A percentile compares a stretch with the other conserved stretches of the same genome.
These are phyloP conservation scores for Tricholoma bakamatsutake DNA, from an alignment of 768 basidiomycete species.

Conservation along the genomic window DNA sequence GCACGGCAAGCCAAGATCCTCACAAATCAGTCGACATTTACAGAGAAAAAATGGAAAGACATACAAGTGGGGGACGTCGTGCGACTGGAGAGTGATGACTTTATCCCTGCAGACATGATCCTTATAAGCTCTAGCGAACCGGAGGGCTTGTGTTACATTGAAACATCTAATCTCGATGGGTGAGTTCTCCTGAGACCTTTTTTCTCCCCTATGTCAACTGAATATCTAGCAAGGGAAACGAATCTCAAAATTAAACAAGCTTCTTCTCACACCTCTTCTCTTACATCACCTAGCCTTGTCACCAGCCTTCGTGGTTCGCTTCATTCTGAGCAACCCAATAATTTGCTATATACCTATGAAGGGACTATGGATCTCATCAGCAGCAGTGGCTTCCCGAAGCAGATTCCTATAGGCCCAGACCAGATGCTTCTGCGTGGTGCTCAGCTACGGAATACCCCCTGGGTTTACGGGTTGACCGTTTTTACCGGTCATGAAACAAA, in stretches of 20 bases:
- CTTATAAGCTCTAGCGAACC: constrained; percentile 89
- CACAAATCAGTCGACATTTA: constrained; percentile 55
- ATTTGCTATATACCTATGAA: constrained; percentile 95
- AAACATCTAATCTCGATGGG: constrained; percentile 98
- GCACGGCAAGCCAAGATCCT: constrained; percentile 77
- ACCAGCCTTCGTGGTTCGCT: constrained; percentile 73
- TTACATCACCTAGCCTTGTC: constrained; percentile 76
- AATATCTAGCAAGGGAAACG: constrained; percentile 64
- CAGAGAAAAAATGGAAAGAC: constrained; percentile 79
- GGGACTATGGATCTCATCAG: constrained; percentile 65
- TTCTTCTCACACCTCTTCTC: constrained; percentile 67
- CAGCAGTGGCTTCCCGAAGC: constrained; percentile 55
- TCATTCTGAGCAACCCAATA: constrained; percentile 95
- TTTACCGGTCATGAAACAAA: constrained; percentile 99
- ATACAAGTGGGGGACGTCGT: constrained; percentile 90
- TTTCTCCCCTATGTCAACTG: background rate
- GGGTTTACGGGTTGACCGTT: constrained; percentile 91
- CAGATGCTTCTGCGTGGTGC: constrained; percentile 93
- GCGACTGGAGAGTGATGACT: constrained; percentile 85
- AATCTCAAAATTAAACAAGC: constrained; percentile 99
- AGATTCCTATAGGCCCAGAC: constrained; percentile 90
- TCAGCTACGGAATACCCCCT: constrained; percentile 92
- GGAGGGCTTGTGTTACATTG: constrained; percentile 95
- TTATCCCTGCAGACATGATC: constrained; percentile 93
- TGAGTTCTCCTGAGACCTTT: constrained; percentile 26